Evolutionary conservation across 2,329 filamentous ascomycete species (phyloP).

Genomic region (Ophiostoma angusticollis): DNA sequence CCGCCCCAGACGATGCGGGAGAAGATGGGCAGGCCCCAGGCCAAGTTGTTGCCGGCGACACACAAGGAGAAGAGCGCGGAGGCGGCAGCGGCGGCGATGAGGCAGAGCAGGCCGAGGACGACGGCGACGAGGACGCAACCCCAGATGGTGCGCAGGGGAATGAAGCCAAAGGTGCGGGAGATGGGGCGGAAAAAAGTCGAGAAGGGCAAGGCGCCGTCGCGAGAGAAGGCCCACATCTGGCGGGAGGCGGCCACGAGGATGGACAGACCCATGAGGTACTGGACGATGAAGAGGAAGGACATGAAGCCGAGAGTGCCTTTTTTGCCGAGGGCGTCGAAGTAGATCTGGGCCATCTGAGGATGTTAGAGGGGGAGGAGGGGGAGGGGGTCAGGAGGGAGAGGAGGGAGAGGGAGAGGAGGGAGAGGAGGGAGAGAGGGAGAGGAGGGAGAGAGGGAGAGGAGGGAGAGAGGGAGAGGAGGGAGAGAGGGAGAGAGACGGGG

Average conservation of each 20-base stretch:
- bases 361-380: no score
- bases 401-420: background rate
- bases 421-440: no score
- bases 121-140: conserved; percentile 37
- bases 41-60: conserved; percentile 48
- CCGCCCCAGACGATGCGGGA: conserved; percentile 45
- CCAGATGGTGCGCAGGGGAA: conserved; percentile 44
- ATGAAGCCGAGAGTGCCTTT: conserved; percentile 45
- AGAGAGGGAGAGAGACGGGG: background rate
- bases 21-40: conserved; percentile 46
- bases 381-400: background rate
- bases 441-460: no score
- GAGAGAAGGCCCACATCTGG: conserved; percentile 50
- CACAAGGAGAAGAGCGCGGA: conserved; percentile 46
- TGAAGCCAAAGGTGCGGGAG: conserved; percentile 40
- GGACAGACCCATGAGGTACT: conserved; percentile 49
- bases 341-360: conserved; percentile 37
- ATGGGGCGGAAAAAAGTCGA: conserved; percentile 43
- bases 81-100: conserved; percentile 45
- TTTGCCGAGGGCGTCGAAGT: conserved; percentile 48
- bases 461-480: background rate
- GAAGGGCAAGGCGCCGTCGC: conserved; percentile 49
- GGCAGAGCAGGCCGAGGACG: conserved; percentile 42
- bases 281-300: conserved; percentile 44
- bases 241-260: conserved; percentile 45